Base-by-base conservation (phyloP, 2,329 filamentous ascomycete species). In the Dactylellina drechsleri region DNA sequence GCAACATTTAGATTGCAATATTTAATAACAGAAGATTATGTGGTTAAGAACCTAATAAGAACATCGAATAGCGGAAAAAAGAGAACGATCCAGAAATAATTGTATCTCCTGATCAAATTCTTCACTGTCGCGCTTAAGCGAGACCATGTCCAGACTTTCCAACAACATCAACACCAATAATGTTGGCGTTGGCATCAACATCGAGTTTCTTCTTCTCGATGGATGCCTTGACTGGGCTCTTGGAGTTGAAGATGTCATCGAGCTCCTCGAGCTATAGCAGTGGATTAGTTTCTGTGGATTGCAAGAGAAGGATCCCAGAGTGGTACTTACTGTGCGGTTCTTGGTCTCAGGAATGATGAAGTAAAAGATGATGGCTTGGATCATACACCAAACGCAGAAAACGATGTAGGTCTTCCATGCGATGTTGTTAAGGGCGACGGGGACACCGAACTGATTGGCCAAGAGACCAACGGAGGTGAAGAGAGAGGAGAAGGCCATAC, bases 381-480 rank as follows among this genome's bases (percentile, higher is more conserved):
- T 6, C 15, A 72, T 20, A 52, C 77, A 70, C 76, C 76, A 77
- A 26, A 54, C 60, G 36, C 78, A 71, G 49, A 76, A 78, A 20
- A 78, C 57, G 18, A 76, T 73, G 52, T 71, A 77, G 12, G 72
- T 76, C 56, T 81, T 81, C 82, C 82, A 84, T 6, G 79, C 79
- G 40, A 83, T 82, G 4, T 77, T 77, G 50, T 82, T 77, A 3
- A 85, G 81, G 16, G 66, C 84, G 77, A 82, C 81, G 18, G 83
- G 83, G 77, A 84, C 83, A 3, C 83, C 84, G 78, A 83, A 85
- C 18, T 84, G 85, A 78, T 86, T 86, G 77, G 53, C 53, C 53
- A 83, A 82, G 12, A 83, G 80, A 77, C 82, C 53, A n/a, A 83
- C 77, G 76, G 83, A 83, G 43, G 83, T 77, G 77, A 83, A 83